Evolutionary conservation across 495 filamentous ascomycete species (phyloP).

Genomic region (Penicillium coffeae): DNA sequence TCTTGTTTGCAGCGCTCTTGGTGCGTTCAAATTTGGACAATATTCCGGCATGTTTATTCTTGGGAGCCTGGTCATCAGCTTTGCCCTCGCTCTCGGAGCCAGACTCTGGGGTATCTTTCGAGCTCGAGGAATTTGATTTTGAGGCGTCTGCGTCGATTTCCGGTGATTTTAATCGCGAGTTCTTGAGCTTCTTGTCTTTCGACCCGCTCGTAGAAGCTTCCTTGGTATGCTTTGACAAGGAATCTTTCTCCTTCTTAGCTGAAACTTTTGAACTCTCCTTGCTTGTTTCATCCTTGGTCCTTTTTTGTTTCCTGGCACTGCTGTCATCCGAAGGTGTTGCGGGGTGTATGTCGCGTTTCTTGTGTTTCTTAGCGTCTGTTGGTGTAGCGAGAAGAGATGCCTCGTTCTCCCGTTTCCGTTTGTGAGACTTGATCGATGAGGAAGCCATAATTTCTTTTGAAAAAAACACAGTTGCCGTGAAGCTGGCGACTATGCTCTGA

Average conservation of each 20-base stretch:
- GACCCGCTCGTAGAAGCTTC: constrained; percentile 24
- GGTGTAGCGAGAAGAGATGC: constrained; percentile 26
- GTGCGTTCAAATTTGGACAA: constrained; percentile 45
- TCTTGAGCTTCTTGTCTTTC: constrained; percentile 26
- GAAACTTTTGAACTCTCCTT: constrained; percentile 17
- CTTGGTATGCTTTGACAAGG: constrained; percentile 25
- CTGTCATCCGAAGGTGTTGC: constrained; percentile 10
- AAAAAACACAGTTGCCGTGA: constrained; percentile 13
- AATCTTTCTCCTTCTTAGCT: constrained; percentile 27
- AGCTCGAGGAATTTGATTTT: no score
- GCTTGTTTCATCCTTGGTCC: constrained; percentile 13
- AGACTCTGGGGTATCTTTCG: no score
- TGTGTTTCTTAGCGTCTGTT: constrained; percentile 37
- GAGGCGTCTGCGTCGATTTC: constrained; percentile 6
- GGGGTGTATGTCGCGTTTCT: constrained; percentile 24
- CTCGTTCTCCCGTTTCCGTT: constrained; percentile 39
- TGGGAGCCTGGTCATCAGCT: constrained; percentile 16
- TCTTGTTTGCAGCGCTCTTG: constrained; percentile 30
- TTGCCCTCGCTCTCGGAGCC: no score
- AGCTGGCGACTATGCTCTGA: constrained; percentile 28
- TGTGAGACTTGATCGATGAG: constrained; percentile 28
- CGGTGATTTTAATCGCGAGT: constrained; percentile 8
- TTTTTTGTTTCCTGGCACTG: constrained; percentile 24
- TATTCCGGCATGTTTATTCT: constrained; percentile 40
- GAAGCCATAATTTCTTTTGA: constrained; percentile 19